Evolutionary conservation across 108 stramenopile genomes (phyloP).

Genomic region (Nitzschia sp.): DNA sequence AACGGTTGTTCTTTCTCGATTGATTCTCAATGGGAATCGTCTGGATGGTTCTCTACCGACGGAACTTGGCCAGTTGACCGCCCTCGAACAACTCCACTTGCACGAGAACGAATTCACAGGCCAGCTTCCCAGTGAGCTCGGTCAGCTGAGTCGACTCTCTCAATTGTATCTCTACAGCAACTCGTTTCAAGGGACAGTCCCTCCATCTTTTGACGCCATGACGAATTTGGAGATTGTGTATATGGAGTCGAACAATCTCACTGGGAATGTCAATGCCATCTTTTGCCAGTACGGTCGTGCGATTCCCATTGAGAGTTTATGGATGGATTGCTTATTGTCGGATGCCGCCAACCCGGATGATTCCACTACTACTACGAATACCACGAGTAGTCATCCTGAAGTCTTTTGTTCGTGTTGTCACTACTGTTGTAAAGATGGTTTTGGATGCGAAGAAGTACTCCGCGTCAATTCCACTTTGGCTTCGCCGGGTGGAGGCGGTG

Average conservation of each 20-base stretch:
- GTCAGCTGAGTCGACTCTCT: constrained; percentile 32
- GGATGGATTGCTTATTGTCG: neutral
- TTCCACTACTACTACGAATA: no score
- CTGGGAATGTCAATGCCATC: constrained; percentile 23
- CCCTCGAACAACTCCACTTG: neutral
- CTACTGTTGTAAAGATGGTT: neutral
- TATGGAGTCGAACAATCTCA: constrained; percentile 58
- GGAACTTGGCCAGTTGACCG: neutral
- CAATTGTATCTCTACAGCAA: constrained; percentile 54
- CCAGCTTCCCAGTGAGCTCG: constrained; percentile 40
- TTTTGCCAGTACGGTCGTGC: neutral
- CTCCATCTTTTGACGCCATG: constrained; percentile 16
- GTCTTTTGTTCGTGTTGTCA: neutral
- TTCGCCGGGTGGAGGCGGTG: no score
- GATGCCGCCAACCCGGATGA: no score
- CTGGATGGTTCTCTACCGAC: constrained; percentile 38
- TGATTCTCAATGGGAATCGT: constrained; percentile 45
- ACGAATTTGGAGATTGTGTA: constrained; percentile 41
- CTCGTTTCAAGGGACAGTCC: constrained; percentile 20
- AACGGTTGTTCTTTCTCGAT: constrained; percentile 21
- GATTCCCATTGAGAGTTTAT: neutral
- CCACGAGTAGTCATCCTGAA: neutral
- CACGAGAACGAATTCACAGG: constrained; percentile 18
- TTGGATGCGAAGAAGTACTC: neutral
- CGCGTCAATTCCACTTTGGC: no score